These are phyloP conservation scores for Phytophthora pisi DNA, from an alignment of 352 stramenopile species.

Conservation along the genomic window DNA sequence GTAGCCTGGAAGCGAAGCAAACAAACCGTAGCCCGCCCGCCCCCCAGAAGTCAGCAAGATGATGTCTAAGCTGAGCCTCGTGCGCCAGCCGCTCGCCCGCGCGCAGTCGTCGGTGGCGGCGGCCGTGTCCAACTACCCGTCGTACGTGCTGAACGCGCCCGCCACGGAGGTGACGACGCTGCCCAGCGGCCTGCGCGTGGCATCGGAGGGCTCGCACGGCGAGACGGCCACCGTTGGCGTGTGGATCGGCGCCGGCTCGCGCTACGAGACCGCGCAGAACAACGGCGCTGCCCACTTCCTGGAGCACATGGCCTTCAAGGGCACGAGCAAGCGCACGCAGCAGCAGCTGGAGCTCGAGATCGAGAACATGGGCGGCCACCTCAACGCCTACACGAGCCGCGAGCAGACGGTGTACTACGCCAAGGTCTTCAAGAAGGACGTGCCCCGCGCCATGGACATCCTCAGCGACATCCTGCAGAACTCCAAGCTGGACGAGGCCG, in stretches of 20 bases:
- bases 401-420: constrained; percentile 99
- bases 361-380: constrained; percentile 99
- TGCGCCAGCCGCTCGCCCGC: constrained; percentile 61
- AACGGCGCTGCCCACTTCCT: constrained; percentile 99
- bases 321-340: constrained; percentile 96
- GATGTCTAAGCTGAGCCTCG: constrained; percentile 70
- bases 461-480: constrained; percentile 99
- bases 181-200: constrained; percentile 96
- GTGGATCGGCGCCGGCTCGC: constrained; percentile 95
- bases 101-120: constrained; percentile 75
- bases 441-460: constrained; percentile 98
- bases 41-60: constrained; percentile 37
- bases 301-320: constrained; percentile 99
- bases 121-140: constrained; percentile 78
- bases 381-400: constrained; percentile 99
- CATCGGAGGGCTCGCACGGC: constrained; percentile 96
- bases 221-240: constrained; percentile 99
- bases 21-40: constrained; percentile 4
- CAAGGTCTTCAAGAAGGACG: constrained; percentile 99
- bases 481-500: constrained; percentile 96
- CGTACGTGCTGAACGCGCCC: constrained; percentile 93
- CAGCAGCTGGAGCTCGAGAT: constrained; percentile 99
- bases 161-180: constrained; percentile 97
- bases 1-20: constrained; percentile 38
- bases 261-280: constrained; percentile 99